Conservation (phyloP, 2,329 filamentous ascomycete species). For the Tolypocladium album region DNA sequence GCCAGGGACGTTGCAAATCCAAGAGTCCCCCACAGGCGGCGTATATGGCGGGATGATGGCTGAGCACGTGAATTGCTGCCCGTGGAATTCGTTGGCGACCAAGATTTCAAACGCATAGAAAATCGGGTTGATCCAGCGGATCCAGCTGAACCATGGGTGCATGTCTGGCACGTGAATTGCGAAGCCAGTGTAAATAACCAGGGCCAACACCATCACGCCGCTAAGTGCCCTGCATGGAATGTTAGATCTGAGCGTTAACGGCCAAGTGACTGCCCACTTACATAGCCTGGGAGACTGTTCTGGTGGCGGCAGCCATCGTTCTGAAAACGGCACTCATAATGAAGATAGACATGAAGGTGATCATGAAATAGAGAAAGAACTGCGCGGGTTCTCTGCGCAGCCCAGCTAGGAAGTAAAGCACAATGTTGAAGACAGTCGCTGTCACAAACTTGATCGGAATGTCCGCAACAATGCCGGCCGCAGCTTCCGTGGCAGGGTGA, state of each 20-base stretch:
- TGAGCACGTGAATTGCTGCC: slow-evolving; percentile 45
- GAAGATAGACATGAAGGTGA: slow-evolving; percentile 57
- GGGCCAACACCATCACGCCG: slow-evolving; percentile 44
- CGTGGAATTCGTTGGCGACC: slow-evolving; percentile 62
- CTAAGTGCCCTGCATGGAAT: slow-evolving; percentile 21
- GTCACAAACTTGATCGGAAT: slow-evolving; percentile 47
- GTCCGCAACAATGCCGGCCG: slow-evolving; percentile 42
- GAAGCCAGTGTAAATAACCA: slow-evolving; percentile 53
- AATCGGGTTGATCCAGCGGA: slow-evolving; percentile 64
- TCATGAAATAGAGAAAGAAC: slow-evolving; percentile 69
- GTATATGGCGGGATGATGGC: slow-evolving; percentile 35
- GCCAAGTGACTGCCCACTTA: neutral
- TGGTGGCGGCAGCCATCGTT: slow-evolving; percentile 59
- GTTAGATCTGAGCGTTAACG: neutral
- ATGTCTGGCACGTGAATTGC: slow-evolving; percentile 41
- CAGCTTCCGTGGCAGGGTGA: slow-evolving; percentile 40
- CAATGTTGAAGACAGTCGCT: slow-evolving; percentile 39
- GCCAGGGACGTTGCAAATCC: slow-evolving; percentile 43
- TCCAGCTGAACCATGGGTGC: slow-evolving; percentile 64
- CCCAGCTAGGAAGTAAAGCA: slow-evolving; percentile 46
- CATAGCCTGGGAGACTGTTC: slow-evolving; percentile 51
- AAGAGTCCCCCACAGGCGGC: slow-evolving; percentile 30
- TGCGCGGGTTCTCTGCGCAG: slow-evolving; percentile 46
- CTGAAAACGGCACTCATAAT: slow-evolving; percentile 70
- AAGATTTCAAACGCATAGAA: slow-evolving; percentile 65